Conservation (phyloP, 1,139 yeast genomes). For the Candida glucosophila region DNA sequence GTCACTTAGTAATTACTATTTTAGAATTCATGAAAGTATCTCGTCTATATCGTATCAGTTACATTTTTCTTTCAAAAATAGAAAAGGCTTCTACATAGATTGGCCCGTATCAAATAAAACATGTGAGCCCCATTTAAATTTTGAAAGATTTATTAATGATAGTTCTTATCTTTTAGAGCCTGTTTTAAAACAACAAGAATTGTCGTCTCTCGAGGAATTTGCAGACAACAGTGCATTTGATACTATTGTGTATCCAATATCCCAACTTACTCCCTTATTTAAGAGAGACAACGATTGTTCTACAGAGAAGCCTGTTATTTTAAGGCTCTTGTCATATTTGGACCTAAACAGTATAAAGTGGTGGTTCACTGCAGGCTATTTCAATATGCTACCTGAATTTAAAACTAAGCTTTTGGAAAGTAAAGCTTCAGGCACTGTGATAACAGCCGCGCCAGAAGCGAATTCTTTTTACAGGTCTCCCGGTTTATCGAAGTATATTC, state of each 20-base stretch:
- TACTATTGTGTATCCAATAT: conserved; percentile 84
- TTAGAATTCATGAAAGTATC: conserved; percentile 56
- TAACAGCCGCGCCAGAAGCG: conserved; percentile 88
- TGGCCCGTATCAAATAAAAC: conserved; percentile 78
- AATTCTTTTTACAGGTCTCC: conserved; percentile 84
- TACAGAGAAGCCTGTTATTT: conserved; percentile 70
- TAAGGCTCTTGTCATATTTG: conserved; percentile 51
- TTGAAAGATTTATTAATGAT: conserved; percentile 47
- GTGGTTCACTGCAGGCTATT: conserved; percentile 95
- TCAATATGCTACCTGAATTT: conserved; percentile 79
- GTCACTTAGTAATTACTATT: conserved; percentile 64
- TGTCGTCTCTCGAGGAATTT: conserved; percentile 26
- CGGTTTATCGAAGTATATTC: conserved; percentile 77
- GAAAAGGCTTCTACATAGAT: conserved; percentile 45
- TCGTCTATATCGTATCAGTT: conserved; percentile 60
- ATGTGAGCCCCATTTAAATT: conserved; percentile 61
- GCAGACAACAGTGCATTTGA: conserved; percentile 26
- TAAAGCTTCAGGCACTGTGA: conserved; percentile 58
- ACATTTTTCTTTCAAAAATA: conserved; percentile 28
- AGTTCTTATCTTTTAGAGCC: conserved; percentile 53
- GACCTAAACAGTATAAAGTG: conserved; percentile 53
- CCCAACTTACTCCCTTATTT: conserved; percentile 82
- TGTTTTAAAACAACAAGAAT: conserved; percentile 39
- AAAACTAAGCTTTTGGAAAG: conserved; percentile 53
- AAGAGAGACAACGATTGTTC: conserved; percentile 48